Evolutionary conservation across 495 filamentous ascomycete genomes (phyloP).

Genomic region (Xylaria scruposa): DNA sequence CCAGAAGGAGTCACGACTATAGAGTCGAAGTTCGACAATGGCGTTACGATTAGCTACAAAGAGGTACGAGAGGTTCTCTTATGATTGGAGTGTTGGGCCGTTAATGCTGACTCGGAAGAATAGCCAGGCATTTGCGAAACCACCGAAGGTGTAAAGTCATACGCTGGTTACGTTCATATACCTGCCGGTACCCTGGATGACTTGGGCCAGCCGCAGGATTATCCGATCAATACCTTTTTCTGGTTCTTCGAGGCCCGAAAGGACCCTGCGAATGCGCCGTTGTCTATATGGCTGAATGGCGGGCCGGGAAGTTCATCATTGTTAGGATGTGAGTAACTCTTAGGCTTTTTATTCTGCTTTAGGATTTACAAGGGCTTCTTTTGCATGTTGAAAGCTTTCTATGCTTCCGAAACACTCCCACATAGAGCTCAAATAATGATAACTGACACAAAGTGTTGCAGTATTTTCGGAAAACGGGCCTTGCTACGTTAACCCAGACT

Average conservation of each 20-base stretch:
- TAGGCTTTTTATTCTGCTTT: neutral
- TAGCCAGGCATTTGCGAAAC: slow-evolving; percentile 45
- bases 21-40: slow-evolving; percentile 63
- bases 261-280: slow-evolving; percentile 51
- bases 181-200: slow-evolving; percentile 38
- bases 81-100: neutral
- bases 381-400: neutral
- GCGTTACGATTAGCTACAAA: slow-evolving; percentile 69
- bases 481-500: slow-evolving; percentile 43
- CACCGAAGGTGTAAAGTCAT: slow-evolving; percentile 42
- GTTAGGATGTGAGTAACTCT: slow-evolving; percentile 27
- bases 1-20: slow-evolving; percentile 61
- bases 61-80: slow-evolving; percentile 50
- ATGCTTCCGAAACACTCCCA: neutral
- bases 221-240: slow-evolving; percentile 46
- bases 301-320: slow-evolving; percentile 41
- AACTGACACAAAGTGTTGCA: slow-evolving; percentile 1
- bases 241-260: slow-evolving; percentile 49
- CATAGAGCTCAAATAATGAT: neutral
- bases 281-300: slow-evolving; percentile 45
- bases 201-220: slow-evolving; percentile 37
- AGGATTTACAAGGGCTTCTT: neutral
- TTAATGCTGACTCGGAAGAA: slow-evolving; percentile 10
- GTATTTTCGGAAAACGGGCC: slow-evolving; percentile 43
- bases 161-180: slow-evolving; percentile 42